Evolutionary conservation across 2,329 filamentous ascomycete genomes (phyloP).

Genomic region (Cercospora zeina): DNA sequence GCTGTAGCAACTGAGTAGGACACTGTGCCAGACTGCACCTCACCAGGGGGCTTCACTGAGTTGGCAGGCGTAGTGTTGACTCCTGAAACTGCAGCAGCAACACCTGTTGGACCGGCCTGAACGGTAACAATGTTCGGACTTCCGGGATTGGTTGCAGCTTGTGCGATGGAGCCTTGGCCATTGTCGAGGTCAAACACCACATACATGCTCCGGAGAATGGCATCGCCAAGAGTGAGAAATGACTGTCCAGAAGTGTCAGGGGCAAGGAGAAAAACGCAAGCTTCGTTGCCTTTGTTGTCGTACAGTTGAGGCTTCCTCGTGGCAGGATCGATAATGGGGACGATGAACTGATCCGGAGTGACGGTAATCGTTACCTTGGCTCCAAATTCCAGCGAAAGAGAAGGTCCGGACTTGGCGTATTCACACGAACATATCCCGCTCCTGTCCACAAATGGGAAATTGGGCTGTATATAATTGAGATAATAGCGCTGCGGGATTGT

Average conservation of each 20-base stretch:
- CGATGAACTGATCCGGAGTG: constrained; percentile 35
- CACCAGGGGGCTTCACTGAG: constrained; percentile 26
- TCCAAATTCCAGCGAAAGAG: constrained; percentile 36
- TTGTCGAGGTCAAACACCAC: constrained; percentile 43
- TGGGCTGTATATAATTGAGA: constrained; percentile 28
- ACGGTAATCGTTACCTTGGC: constrained; percentile 35
- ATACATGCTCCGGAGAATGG: constrained; percentile 40
- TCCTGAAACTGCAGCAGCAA: constrained; percentile 32
- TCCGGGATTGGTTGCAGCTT: constrained; percentile 35
- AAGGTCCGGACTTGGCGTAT: constrained; percentile 31
- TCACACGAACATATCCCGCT: constrained; percentile 31
- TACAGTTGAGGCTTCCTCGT: constrained; percentile 30
- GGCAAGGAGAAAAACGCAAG: constrained; percentile 36
- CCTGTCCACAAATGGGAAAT: constrained; percentile 31
- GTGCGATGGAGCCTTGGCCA: constrained; percentile 39
- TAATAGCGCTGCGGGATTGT: constrained; percentile 31
- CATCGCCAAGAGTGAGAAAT: constrained; percentile 37
- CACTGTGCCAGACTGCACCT: constrained; percentile 24
- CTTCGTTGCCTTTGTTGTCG: constrained; percentile 19
- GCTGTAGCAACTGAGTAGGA: constrained; percentile 31
- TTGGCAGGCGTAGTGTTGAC: constrained; percentile 28
- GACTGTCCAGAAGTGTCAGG: constrained; percentile 23
- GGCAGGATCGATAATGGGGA: constrained; percentile 34
- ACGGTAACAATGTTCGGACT: constrained; percentile 33
- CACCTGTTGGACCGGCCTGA: constrained; percentile 32